phyloP scores from a whole-genome alignment of 768 basidiomycete species.

The Boletales sp. region DNA sequence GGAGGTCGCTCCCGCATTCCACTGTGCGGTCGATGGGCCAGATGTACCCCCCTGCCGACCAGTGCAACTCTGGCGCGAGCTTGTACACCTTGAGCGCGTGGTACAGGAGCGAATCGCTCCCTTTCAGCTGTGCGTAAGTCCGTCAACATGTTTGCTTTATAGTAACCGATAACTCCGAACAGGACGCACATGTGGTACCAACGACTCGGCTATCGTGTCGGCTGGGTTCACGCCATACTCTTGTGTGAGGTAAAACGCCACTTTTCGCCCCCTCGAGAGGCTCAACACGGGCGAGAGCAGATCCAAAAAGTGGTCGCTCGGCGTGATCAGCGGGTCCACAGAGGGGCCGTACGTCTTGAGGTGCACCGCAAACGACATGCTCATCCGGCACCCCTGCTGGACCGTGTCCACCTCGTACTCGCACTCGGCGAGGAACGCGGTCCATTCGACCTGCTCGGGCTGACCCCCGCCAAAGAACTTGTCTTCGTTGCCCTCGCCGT shows the following conservation, averaged over 20 bases:
- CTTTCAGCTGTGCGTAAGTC: constrained; percentile 56
- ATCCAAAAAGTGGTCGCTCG: constrained; percentile 73
- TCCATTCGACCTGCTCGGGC: constrained; percentile 71
- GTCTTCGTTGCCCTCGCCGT: constrained; percentile 54
- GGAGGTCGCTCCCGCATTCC: constrained; percentile 51
- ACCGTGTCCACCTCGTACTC: constrained; percentile 72
- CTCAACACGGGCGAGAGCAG: constrained; percentile 69
- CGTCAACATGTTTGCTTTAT: no score
- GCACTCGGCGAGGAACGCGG: constrained; percentile 70
- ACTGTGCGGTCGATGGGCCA: constrained; percentile 74
- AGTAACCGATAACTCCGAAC: constrained; percentile 4
- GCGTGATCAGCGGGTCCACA: constrained; percentile 63
- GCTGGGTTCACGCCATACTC: constrained; percentile 71
- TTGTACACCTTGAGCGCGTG: constrained; percentile 77
- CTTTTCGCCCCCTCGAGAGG: constrained; percentile 62
- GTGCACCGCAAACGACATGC: constrained; percentile 68
- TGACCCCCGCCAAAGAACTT: constrained; percentile 61
- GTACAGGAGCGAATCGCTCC: constrained; percentile 70
- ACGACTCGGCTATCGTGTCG: constrained; percentile 61
- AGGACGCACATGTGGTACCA: constrained; percentile 63
- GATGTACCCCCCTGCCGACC: constrained; percentile 79
- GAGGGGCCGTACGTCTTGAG: constrained; percentile 64
- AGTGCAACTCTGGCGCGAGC: constrained; percentile 68
- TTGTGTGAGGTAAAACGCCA: constrained; percentile 68
- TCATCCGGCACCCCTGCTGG: constrained; percentile 64